Evolutionary conservation across 2,329 filamentous ascomycete genomes (phyloP).

Genomic region (Colletotrichum graminicola): DNA sequence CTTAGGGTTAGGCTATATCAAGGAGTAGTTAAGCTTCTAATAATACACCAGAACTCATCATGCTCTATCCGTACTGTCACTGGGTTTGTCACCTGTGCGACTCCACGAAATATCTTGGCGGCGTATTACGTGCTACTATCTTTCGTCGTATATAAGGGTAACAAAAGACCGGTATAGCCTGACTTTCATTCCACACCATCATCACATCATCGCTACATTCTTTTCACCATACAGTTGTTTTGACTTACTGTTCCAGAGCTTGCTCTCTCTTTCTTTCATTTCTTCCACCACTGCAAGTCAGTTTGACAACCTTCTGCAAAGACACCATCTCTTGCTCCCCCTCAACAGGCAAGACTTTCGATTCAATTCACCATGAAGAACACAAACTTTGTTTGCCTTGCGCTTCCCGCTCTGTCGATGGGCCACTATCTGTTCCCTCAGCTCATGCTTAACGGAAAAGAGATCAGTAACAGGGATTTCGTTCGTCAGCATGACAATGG

Average conservation of each 20-base stretch:
- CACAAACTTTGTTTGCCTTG: not conserved
- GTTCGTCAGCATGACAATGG: not conserved
- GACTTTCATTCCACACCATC: not conserved
- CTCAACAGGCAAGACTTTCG: not conserved
- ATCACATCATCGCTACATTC: not conserved
- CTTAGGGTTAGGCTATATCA: not conserved
- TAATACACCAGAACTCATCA: not conserved
- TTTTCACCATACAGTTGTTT: not conserved
- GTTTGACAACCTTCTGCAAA: not conserved
- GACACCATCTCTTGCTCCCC: not conserved
- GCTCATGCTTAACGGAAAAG: not conserved
- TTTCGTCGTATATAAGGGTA: not conserved
- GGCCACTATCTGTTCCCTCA: not conserved
- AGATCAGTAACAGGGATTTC: not conserved
- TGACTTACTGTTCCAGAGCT: not conserved
- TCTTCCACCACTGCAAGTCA: not conserved
- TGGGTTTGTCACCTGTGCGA: not conserved
- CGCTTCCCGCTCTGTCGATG: not conserved
- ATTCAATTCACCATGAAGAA: not conserved
- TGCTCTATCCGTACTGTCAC: not conserved
- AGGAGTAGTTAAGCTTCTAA: not conserved
- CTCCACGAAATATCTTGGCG: not conserved
- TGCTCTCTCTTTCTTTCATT: not conserved
- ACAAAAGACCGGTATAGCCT: not conserved
- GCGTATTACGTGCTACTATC: not conserved